These are phyloP conservation scores for Penicillium sp. DNA, from an alignment of 2,329 filamentous ascomycete species.

Conservation along the genomic window DNA sequence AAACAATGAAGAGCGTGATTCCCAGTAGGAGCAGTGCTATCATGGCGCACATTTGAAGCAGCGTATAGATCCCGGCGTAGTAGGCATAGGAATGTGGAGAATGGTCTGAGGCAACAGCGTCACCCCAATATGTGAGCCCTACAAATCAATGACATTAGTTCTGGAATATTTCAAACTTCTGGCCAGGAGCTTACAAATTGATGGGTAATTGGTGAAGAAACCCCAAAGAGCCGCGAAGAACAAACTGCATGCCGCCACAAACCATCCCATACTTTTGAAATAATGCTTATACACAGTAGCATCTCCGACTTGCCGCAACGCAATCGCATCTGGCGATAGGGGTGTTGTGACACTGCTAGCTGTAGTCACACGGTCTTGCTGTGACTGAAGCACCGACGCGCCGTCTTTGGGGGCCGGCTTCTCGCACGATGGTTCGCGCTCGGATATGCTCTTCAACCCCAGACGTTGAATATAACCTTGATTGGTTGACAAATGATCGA, in stretches of 20 bases:
- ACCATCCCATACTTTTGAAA: constrained; percentile 23
- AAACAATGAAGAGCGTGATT: constrained; percentile 17
- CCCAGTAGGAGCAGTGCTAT: constrained; percentile 21
- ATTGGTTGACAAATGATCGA: neutral
- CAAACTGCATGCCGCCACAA: constrained; percentile 10
- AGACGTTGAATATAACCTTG: neutral
- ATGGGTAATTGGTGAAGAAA: constrained; percentile 27
- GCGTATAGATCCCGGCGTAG: constrained; percentile 28
- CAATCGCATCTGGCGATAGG: constrained; percentile 3
- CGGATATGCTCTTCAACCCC: neutral
- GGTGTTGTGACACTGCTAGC: neutral
- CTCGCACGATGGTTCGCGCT: neutral
- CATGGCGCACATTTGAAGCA: constrained; percentile 26
- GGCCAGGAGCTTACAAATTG: constrained; percentile 22
- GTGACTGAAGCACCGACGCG: neutral
- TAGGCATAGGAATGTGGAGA: constrained; percentile 21
- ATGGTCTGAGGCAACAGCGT: constrained; percentile 1
- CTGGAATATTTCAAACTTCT: neutral
- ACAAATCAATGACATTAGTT: neutral
- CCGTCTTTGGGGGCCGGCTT: neutral
- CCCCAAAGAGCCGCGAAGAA: constrained; percentile 23
- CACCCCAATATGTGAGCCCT: neutral
- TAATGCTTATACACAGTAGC: constrained; percentile 25
- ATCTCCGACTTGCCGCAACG: constrained; percentile 39
- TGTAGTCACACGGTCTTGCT: neutral